Base-by-base conservation (phyloP, 1,139 yeast species). In the Lipomyces yarrowii region DNA sequence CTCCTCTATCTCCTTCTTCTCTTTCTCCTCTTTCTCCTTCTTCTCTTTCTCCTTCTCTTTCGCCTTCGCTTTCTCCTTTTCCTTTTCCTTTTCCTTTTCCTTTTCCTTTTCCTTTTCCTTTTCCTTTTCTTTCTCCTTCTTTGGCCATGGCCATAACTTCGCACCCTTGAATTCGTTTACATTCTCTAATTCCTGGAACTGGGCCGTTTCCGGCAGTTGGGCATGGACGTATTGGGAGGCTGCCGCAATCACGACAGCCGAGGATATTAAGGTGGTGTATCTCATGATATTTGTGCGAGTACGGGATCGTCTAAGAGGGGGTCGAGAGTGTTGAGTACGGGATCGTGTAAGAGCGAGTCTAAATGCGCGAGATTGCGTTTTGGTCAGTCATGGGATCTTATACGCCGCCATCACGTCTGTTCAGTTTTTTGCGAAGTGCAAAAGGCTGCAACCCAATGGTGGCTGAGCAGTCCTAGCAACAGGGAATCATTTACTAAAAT, bases 141-240 rank as follows among this genome's bases (percentile, higher is more conserved):
- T 42, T 21, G n/a, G n/a, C 48, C 48, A 42, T 42, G 48, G 48
- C 4, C 7, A 1, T 42, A 26, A 26, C n/a, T 42, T 42, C 10
- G 21, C 37, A 7, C 26, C 33, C 58, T 32, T 56, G 55, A 30
- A 33, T 13, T 39, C 56, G 15, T 56, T 39, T 30, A 26, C 13
- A n/a, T 35, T 56, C 3, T 56, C 53, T 59, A 35, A 26, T 13
- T 48, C 56, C 11, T 33, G 37, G 59, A 32, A 15, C 35, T 26
- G 60, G 8, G 51, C 55, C 32, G 55, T 18, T 30, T 39, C 56
- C 10, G 23, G 26, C 21, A 33, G 56, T 33, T 33, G 18, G 56
- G 39, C 59, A 32, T 39, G 18, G 56, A 56, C 32, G 56, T n/a
- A 23, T 15, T 23, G 46, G 59, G 55, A 26, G 32, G 39, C 55